phyloP scores from a whole-genome alignment of 192 early-diverging fungal species.

The Backusella australiensis region DNA sequence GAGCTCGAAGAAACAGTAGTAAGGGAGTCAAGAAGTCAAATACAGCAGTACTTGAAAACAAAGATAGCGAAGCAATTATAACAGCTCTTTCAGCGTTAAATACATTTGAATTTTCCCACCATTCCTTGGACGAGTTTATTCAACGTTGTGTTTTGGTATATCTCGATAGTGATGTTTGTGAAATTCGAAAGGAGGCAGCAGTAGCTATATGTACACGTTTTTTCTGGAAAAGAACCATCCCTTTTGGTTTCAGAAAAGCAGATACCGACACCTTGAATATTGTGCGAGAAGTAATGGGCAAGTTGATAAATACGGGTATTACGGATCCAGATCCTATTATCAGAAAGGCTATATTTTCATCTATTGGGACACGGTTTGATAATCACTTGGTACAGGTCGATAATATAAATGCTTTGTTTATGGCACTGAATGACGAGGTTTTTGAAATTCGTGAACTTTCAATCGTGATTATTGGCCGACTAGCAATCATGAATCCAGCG shows the following conservation, averaged over 20 bases:
- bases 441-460: conserved; percentile 84
- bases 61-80: conserved; percentile 72
- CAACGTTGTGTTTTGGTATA: conserved; percentile 79
- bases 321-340: conserved; percentile 79
- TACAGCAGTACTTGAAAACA: conserved; percentile 43
- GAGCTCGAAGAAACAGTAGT: conserved; percentile 49
- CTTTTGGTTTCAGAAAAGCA: conserved; percentile 72
- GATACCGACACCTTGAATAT: conserved; percentile 73
- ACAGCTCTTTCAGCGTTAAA: conserved; percentile 81
- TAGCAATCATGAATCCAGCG: conserved; percentile 87
- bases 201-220: conserved; percentile 81
- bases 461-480: conserved; percentile 81
- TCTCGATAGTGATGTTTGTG: conserved; percentile 72
- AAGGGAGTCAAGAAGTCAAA: conserved; percentile 20
- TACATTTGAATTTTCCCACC: conserved; percentile 80
- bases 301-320: conserved; percentile 83
- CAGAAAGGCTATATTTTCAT: conserved; percentile 72
- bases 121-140: conserved; percentile 85
- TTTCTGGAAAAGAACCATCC: conserved; percentile 64
- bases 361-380: conserved; percentile 82
- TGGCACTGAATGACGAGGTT: conserved; percentile 89
- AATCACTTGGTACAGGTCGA: conserved; percentile 87
- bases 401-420: conserved; percentile 81
- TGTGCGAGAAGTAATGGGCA: conserved; percentile 84
- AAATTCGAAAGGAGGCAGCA: conserved; percentile 83